Evolutionary conservation across 108 stramenopile genomes (phyloP), one percentile per base, ranked within the genome.

Genomic region (Pseudonitzschia multistriata): DNA sequence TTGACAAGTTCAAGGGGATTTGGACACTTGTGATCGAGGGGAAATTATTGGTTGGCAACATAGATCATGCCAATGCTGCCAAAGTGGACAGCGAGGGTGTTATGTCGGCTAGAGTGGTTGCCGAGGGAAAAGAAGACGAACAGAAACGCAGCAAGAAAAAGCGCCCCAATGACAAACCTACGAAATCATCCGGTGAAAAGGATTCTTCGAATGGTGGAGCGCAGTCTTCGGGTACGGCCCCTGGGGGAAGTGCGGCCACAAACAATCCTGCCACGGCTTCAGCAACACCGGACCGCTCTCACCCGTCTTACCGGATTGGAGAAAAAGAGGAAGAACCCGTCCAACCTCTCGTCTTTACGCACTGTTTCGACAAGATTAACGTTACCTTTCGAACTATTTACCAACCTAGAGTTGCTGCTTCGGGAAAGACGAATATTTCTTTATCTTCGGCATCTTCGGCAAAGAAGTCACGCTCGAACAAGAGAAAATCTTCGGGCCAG

Each of bases 1-100:
- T 80, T 29, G 66, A 66, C 27, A 49, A 79, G 35, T 31, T 54
- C 10, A 33, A 65, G 49, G 24, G 61, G 35, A 40, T 42, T 15
- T 93, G 85, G 83, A 84, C 70, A 5, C 50, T 91, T 55, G 73
- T 79, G 10, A 61, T 94, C 49, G 92, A 94, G 61, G 92, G 92
- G 4, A 86, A 81, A n/a, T 40, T 94, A 27, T 49, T 94, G 65
- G 73, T 89, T 30, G 77, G 78, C 19, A 76, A 89, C 49, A 56
- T 88, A 45, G 92, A 94, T 70, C 87, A 94, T 55, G 78, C 74
- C 19, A 81, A 79, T 55, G 89, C 89, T 22, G 74, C 52, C 27
- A 65, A 65, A 39, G 73, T 87, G 3, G 88, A 89, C 56, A 63
- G 70, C 49, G 49, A 72, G 21, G 75, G 75, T 3, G 54, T 62